Conservation (phyloP, 139 green algal species). For the Axilococcus clingmanii region DNA sequence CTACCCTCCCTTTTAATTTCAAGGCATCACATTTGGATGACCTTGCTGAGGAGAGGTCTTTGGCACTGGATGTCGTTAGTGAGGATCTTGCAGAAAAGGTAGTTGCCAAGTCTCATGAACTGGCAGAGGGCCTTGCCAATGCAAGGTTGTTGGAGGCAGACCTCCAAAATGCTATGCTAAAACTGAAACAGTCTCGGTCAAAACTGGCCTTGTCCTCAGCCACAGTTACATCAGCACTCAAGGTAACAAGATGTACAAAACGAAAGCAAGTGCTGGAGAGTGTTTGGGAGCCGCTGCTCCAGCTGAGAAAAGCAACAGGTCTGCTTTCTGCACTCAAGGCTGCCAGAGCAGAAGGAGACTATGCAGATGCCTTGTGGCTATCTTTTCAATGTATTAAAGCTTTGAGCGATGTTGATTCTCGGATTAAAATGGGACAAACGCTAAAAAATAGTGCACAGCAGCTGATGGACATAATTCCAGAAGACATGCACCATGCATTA, state of each 20-base stretch:
- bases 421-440: conserved; percentile 18
- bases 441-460: neutral
- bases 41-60: conserved; percentile 27
- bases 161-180: conserved; percentile 15
- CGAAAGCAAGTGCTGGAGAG: too few species aligned
- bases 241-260: too few species aligned
- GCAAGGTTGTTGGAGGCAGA: conserved; percentile 2
- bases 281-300: too few species aligned
- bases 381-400: conserved; percentile 25
- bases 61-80: conserved; percentile 35
- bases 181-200: conserved; percentile 13
- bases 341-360: conserved; percentile 32
- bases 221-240: too few species aligned
- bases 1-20: conserved; percentile 25
- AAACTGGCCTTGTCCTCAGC: conserved; percentile 20
- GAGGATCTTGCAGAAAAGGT: conserved; percentile 34
- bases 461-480: too few species aligned
- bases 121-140: conserved; percentile 31
- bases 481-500: neutral
- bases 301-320: too few species aligned
- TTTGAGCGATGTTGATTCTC: conserved; percentile 20
- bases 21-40: conserved; percentile 20
- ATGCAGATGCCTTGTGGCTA: conserved; percentile 34
- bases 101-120: conserved; percentile 33
- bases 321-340: conserved; percentile 21